phyloP scores from a whole-genome alignment of 257 asterid species.

The Solanum okadae region DNA sequence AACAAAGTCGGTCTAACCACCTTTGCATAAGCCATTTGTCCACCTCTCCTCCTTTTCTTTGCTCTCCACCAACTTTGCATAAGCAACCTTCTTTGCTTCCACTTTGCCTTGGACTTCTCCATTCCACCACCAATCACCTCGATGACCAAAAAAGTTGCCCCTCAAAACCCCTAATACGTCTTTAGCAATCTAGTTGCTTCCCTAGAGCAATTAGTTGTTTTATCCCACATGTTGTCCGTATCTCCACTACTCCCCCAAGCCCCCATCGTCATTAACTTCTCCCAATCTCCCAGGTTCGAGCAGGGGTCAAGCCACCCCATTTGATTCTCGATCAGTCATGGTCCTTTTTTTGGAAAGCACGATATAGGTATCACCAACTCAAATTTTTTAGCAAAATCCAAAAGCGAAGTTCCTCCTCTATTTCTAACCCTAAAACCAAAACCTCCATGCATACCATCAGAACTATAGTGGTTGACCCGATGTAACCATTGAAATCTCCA shows the following conservation, averaged over 20 bases:
- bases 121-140: not conserved
- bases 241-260: not conserved
- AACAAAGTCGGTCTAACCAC: not conserved
- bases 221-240: not conserved
- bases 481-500: not conserved
- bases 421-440: not conserved
- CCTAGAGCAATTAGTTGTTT: not conserved
- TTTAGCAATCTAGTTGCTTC: not conserved
- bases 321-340: not conserved
- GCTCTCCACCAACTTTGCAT: not conserved
- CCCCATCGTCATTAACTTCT: not conserved
- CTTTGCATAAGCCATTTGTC: not conserved
- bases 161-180: not conserved
- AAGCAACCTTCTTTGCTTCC: not conserved
- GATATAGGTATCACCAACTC: not conserved
- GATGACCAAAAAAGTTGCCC: not conserved
- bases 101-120: not conserved
- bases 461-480: not conserved
- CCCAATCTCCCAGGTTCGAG: too few species aligned
- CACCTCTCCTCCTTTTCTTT: not conserved
- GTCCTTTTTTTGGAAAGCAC: not conserved
- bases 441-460: not conserved
- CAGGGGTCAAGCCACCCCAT: not conserved
- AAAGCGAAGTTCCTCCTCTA: not conserved
- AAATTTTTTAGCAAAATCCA: not conserved